Base-by-base conservation (phyloP, 495 filamentous ascomycete species). In the Neurospora intermedia region DNA sequence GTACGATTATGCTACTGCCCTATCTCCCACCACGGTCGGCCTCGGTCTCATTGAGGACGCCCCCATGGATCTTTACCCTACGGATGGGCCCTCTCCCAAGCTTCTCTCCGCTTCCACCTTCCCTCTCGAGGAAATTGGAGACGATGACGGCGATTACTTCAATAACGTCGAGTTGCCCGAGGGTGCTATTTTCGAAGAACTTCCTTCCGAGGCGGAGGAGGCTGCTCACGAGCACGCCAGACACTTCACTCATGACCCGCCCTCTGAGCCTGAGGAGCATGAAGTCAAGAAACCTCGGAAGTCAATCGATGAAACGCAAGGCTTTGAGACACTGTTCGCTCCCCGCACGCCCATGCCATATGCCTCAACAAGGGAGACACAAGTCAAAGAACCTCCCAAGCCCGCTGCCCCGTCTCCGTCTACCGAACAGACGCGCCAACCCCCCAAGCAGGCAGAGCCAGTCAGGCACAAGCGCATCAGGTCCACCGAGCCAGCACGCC, bases 191-290 rank as follows among this genome's bases (percentile, higher is more conserved):
- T 18, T 70, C 72, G 48, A 79, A 79, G 72, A 76, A 78, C 54
- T 66, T 35, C 54, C 54, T 31, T 66, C 27, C 54, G 54, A 66
- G 16, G 6, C 27, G 0, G 54, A 62, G 1, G 20, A 27, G 48
- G 20, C 48, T 27, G 48, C 48, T 62, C 54, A 15, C 1, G 54
- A 62, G 54, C 54, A 66, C 54, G 54, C 74, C 59, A 83, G 81
- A 71, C 77, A 80, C 73, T 73, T 84, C 11, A 75, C 77, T 71
- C 83, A 84, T 69, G 82, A 83, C 4, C 78, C 78, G 46, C 81
- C 80, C 3, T 83, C 82, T 43, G 83, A 82, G 66, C 75, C 82
- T 46, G 77, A 80, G 5, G 74, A 72, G 10, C 76, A 76, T 13
- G 15, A 66, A 18, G 15, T 35, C 2, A 62, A 62, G 13, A 31